phyloP scores from a whole-genome alignment of 176 grass and related monocot species.

The Stipa capillata region DNA sequence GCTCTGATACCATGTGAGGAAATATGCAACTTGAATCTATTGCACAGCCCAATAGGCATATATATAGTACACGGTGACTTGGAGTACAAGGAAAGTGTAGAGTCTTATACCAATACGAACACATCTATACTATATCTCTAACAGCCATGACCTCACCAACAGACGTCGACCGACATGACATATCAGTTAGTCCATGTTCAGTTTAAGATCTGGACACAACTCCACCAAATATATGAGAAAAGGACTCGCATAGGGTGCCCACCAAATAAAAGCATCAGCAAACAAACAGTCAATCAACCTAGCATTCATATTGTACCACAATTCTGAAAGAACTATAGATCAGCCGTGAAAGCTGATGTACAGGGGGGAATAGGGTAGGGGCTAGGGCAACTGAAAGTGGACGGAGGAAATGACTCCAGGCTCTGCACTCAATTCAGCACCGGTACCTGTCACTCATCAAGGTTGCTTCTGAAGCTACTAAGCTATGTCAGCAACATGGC shows the following conservation, averaged over 20 bases:
- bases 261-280: background rate
- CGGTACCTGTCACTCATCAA: slow-evolving; percentile 19
- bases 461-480: slow-evolving; percentile 28
- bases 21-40: too few relatives aligned
- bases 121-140: too few relatives aligned
- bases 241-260: background rate
- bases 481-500: slow-evolving; percentile 26
- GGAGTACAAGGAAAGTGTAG: too few relatives aligned
- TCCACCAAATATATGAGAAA: slow-evolving; percentile 3
- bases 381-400: background rate
- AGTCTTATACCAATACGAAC: too few relatives aligned
- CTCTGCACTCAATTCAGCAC: background rate
- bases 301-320: background rate
- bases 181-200: too few relatives aligned
- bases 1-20: too few relatives aligned
- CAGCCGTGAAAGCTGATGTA: background rate
- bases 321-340: background rate
- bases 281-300: slow-evolving; percentile 7
- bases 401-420: background rate
- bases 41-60: too few relatives aligned
- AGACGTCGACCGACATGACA: background rate
- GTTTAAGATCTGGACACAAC: background rate
- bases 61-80: too few relatives aligned
- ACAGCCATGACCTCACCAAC: too few relatives aligned
- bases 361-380: background rate